These are phyloP conservation scores for Hypseocharis bilobata DNA, from an alignment of 441 rosid species.

Conservation along the genomic window DNA sequence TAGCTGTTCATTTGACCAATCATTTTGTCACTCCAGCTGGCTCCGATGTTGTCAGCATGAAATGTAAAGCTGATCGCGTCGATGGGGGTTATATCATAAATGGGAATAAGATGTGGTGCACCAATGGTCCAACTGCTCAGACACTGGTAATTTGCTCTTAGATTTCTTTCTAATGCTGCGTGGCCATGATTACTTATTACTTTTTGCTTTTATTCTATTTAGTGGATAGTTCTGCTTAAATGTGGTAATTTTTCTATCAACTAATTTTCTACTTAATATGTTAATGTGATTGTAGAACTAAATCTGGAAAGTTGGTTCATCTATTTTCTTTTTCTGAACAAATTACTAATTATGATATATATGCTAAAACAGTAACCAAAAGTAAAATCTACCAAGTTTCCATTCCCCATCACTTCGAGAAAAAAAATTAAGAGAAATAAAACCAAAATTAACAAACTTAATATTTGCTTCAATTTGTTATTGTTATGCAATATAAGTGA, in stretches of 20 bases:
- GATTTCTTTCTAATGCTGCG: neutral
- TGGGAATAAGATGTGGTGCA: conserved; percentile 99
- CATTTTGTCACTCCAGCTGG: conserved; percentile 49
- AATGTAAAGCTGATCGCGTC: conserved; percentile 81
- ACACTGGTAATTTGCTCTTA: conserved; percentile 53
- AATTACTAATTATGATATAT: too few relatives aligned
- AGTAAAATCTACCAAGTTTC: too few relatives aligned
- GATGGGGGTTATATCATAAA: conserved; percentile 74
- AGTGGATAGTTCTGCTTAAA: neutral
- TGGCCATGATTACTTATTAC: neutral
- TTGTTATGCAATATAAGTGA: too few relatives aligned
- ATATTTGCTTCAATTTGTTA: too few relatives aligned
- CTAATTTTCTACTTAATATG: neutral
- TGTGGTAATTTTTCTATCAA: neutral
- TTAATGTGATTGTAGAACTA: neutral
- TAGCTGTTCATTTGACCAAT: conserved; percentile 15
- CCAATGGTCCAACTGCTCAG: conserved; percentile 90
- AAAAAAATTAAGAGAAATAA: too few relatives aligned
- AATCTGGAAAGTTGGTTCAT: too few relatives aligned
- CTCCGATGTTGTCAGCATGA: conserved; percentile 91
- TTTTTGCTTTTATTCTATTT: neutral
- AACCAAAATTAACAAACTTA: too few relatives aligned
- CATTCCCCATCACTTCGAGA: too few relatives aligned
- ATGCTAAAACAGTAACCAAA: too few relatives aligned
- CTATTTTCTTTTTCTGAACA: too few relatives aligned